These are phyloP conservation scores for Infundibulicybe gibba DNA, from an alignment of 768 basidiomycete species.

Conservation along the genomic window DNA sequence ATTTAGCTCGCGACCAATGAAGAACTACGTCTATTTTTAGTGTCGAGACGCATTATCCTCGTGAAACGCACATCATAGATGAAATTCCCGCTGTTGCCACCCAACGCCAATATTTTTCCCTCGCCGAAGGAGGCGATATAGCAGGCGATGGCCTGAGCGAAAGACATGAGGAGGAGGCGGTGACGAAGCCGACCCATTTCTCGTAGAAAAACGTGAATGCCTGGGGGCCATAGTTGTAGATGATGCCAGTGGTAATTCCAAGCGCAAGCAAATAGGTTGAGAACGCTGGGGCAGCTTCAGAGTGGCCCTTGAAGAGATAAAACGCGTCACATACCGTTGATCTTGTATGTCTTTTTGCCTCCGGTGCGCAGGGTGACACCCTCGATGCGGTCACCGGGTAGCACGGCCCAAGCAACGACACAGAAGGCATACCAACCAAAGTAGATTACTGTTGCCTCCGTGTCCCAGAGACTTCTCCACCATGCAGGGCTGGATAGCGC, in stretches of 20 bases:
- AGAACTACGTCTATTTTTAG: conserved; percentile 55
- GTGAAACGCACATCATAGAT: conserved; percentile 82
- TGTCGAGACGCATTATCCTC: neutral
- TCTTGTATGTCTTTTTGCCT: conserved; percentile 79
- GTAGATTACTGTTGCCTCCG: conserved; percentile 72
- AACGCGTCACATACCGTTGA: conserved; percentile 67
- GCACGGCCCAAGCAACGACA: conserved; percentile 72
- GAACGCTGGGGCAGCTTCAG: conserved; percentile 59
- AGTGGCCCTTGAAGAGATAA: neutral
- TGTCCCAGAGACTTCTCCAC: conserved; percentile 83
- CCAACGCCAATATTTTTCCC: conserved; percentile 77
- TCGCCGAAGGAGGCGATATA: conserved; percentile 68
- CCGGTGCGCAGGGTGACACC: conserved; percentile 76
- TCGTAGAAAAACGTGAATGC: conserved; percentile 90
- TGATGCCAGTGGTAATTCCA: conserved; percentile 65
- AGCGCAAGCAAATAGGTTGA: conserved; percentile 81
- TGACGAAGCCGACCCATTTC: conserved; percentile 86
- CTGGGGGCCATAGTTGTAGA: conserved; percentile 71
- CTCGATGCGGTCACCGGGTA: conserved; percentile 72
- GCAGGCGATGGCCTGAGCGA: conserved; percentile 67
- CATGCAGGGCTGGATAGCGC: conserved; percentile 48
- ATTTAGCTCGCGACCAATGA: conserved; percentile 92
- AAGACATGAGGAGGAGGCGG: conserved; percentile 80
- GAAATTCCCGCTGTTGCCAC: conserved; percentile 85
- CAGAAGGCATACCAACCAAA: conserved; percentile 90